phyloP scores from a whole-genome alignment of 805 yeast genomes.

The Cyberlindnera nakhonratchasimensis region DNA sequence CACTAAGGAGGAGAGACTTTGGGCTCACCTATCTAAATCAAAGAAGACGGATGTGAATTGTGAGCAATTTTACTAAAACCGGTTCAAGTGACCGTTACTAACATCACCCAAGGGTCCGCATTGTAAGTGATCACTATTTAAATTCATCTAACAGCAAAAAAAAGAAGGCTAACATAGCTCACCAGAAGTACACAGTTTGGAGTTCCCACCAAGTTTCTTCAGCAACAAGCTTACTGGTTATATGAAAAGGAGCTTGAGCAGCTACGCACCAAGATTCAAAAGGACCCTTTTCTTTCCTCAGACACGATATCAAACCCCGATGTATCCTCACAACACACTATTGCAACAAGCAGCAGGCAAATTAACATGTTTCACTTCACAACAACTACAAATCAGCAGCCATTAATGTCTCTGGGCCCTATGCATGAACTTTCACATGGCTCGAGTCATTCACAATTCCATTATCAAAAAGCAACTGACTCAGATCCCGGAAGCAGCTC shows the following conservation, averaged over 20 bases:
- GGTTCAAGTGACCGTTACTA: constrained; percentile 1
- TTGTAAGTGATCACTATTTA: constrained; percentile 7
- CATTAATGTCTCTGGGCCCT: background rate
- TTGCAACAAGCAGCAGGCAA: background rate
- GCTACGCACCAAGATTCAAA: constrained; percentile 21
- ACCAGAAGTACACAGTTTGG: constrained; percentile 16
- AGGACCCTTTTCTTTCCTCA: constrained; percentile 15
- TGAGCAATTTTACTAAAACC: constrained; percentile 3
- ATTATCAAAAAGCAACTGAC: background rate
- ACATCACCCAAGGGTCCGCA: constrained; percentile 8
- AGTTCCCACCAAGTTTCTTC: constrained; percentile 26
- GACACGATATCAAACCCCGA: constrained; percentile 12
- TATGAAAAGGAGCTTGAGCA: constrained; percentile 29
- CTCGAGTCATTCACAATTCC: background rate
- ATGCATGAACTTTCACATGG: background rate
- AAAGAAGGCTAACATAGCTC: background rate
- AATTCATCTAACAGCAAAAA: background rate
- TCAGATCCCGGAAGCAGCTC: constrained; percentile 5
- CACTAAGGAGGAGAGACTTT: constrained; percentile 24
- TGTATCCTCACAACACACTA: constrained; percentile 1
- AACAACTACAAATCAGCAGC: background rate
- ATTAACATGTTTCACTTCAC: constrained; percentile 2
- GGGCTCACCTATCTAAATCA: constrained; percentile 26
- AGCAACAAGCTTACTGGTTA: constrained; percentile 30
- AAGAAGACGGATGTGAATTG: constrained; percentile 27